These are phyloP conservation scores for Citrus trifoliata DNA, from an alignment of 345 rosid genomes.

Conservation along the genomic window DNA sequence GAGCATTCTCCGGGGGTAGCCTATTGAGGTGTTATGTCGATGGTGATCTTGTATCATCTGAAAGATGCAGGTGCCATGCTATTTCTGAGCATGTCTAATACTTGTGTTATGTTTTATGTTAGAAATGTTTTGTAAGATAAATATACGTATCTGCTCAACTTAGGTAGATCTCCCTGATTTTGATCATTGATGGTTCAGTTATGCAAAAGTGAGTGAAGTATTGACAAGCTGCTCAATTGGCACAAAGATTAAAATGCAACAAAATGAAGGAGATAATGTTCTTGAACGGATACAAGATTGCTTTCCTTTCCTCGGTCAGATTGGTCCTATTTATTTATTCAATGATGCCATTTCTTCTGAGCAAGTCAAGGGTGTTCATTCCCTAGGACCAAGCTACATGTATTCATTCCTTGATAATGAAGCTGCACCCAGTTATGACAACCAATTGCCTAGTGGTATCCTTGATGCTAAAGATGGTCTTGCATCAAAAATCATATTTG, in stretches of 20 bases:
- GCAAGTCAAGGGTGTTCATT: slow-evolving; percentile 73
- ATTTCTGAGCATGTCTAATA: slow-evolving; percentile 5
- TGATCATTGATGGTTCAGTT: slow-evolving; percentile 48
- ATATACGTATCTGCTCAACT: not conserved
- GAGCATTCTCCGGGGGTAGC: slow-evolving; percentile 98
- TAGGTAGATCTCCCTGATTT: slow-evolving; percentile 9
- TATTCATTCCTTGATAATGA: slow-evolving; percentile 88
- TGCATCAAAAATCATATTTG: slow-evolving; percentile 83
- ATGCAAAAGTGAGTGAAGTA: slow-evolving; percentile 80
- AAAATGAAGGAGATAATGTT: slow-evolving; percentile 52
- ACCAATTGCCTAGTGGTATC: slow-evolving; percentile 66
- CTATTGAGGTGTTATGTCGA: slow-evolving; percentile 76
- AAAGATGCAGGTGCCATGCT: slow-evolving; percentile 81
- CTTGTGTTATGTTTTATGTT: not conserved
- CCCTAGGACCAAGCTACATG: slow-evolving; percentile 95
- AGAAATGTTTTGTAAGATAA: not conserved
- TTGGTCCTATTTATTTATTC: slow-evolving; percentile 89
- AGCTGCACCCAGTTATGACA: slow-evolving; percentile 50
- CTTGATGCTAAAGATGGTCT: slow-evolving; percentile 93
- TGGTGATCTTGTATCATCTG: slow-evolving; percentile 85
- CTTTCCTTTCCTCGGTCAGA: slow-evolving; percentile 78
- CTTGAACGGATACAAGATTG: slow-evolving; percentile 46
- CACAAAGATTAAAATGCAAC: slow-evolving; percentile 51
- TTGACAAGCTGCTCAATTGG: slow-evolving; percentile 78
- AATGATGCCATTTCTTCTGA: slow-evolving; percentile 80